A percentile compares a stretch with the other conserved stretches of the same genome.
These are phyloP conservation scores for Colletotrichum limetticola DNA, from an alignment of 2,329 filamentous ascomycete species.

Conservation along the genomic window DNA sequence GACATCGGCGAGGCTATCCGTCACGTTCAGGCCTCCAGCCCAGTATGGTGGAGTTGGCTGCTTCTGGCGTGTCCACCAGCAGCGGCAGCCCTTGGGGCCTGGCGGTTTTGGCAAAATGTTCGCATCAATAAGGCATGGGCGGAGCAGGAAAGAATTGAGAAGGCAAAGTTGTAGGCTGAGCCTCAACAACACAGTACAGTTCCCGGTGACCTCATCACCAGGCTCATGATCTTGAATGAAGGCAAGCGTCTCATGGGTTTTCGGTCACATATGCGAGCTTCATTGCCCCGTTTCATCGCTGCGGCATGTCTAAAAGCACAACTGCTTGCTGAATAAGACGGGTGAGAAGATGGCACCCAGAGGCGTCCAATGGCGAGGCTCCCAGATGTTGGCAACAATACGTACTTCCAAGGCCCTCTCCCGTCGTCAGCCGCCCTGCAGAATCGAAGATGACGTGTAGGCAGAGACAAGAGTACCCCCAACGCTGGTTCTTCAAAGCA, in stretches of 20 bases:
- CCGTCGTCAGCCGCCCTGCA: not conserved
- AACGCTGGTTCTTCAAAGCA: not conserved
- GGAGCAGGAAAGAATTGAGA: conserved; percentile 60
- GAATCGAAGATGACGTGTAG: not conserved
- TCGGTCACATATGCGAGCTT: not conserved
- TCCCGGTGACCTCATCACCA: not conserved
- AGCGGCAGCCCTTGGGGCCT: conserved; percentile 74
- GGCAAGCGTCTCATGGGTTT: not conserved
- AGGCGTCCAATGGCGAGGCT: not conserved
- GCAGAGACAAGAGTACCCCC: no score
- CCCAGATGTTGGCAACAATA: not conserved
- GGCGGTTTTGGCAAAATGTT: conserved; percentile 79
- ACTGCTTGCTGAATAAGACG: not conserved
- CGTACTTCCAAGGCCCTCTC: not conserved
- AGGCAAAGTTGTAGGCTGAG: conserved; percentile 52
- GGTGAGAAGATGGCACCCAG: not conserved
- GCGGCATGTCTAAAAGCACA: not conserved
- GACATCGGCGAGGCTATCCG: conserved; percentile 75
- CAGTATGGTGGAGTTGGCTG: conserved; percentile 86
- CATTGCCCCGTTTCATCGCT: not conserved
- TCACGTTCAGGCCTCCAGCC: conserved; percentile 71
- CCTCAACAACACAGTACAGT: not conserved
- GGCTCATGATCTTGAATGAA: not conserved
- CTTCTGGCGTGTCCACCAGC: conserved; percentile 78
- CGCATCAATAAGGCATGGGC: conserved; percentile 78